phyloP scores from a whole-genome alignment of 176 grass and related monocot species.

The Pontederia paniculata region DNA sequence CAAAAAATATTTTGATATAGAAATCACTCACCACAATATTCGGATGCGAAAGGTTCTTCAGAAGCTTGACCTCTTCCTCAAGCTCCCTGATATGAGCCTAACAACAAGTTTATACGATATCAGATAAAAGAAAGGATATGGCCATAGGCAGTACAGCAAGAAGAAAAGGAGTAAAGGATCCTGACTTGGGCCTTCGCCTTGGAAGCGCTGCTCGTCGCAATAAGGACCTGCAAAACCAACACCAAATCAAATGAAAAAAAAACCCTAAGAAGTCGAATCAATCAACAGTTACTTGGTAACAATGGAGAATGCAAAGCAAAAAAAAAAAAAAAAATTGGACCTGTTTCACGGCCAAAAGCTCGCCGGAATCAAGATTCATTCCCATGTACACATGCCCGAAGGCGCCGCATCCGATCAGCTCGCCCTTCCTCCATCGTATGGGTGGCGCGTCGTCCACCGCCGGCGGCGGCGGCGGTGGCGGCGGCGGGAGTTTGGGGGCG shows the following conservation, averaged over 20 bases:
- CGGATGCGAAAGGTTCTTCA: conserved; percentile 83
- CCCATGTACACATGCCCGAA: conserved; percentile 95
- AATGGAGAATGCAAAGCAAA: not conserved
- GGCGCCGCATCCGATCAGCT: conserved; percentile 73
- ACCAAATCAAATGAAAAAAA: not conserved
- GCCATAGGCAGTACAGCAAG: not conserved
- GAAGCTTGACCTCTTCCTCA: conserved; percentile 97
- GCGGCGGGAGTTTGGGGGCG: conserved; percentile 54
- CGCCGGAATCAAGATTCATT: conserved; percentile 97
- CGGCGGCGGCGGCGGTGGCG: conserved; percentile 13
- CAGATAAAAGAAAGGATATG: not conserved
- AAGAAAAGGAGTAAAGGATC: conserved; percentile 2
- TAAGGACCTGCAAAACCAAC: conserved; percentile 53
- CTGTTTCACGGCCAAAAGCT: conserved; percentile 93
- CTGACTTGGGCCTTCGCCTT: conserved; percentile 91
- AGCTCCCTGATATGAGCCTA: conserved; percentile 91
- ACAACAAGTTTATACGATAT: conserved; percentile 7
- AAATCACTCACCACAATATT: conserved; percentile 87
- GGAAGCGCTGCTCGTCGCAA: conserved; percentile 65
- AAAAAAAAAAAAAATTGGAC: conserved; percentile 13
- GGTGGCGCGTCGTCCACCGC: conserved; percentile 34
- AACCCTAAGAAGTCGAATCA: not conserved
- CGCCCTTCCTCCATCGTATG: conserved; percentile 87
- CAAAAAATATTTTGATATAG: not conserved
- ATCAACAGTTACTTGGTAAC: too few species aligned